Percentiles rank a stretch among this genome's conserved stretches.
phyloP scores from a whole-genome alignment of 495 filamentous ascomycete species.

The Hyphodiscus hymeniophilus region DNA sequence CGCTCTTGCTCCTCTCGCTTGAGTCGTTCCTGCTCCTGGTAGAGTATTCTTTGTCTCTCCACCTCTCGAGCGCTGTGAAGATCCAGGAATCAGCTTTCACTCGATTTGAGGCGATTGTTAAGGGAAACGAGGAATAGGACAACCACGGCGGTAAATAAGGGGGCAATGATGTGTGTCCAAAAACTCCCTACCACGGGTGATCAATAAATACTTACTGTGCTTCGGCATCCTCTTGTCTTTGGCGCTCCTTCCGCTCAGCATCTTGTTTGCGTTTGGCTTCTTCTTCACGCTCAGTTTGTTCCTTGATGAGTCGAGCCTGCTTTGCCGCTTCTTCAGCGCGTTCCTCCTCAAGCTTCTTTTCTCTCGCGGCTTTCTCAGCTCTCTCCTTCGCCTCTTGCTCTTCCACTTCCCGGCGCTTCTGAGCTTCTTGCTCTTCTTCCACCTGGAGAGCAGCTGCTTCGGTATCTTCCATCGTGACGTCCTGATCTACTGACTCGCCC shows the following conservation, averaged over 20 bases:
- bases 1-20: constrained; percentile 48
- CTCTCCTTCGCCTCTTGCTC: constrained; percentile 42
- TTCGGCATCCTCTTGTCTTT: constrained; percentile 31
- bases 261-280: constrained; percentile 31
- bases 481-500: constrained; percentile 4
- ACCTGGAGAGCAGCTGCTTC: constrained; percentile 19
- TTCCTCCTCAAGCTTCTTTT: constrained; percentile 21
- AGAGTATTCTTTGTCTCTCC: constrained; percentile 28
- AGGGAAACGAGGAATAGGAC: too few relatives aligned
- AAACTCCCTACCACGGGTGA: too few relatives aligned
- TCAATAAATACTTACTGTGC: constrained; percentile 11
- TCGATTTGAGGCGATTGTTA: too few relatives aligned
- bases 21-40: constrained; percentile 33
- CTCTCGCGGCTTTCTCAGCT: constrained; percentile 25
- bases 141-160: too few relatives aligned
- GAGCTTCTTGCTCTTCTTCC: constrained; percentile 33
- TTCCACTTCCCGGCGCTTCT: constrained; percentile 31
- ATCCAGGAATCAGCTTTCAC: too few relatives aligned
- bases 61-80: constrained; percentile 20
- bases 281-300: constrained; percentile 36
- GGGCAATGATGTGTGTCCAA: too few relatives aligned
- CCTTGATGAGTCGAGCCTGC: constrained; percentile 31
- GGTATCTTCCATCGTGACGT: constrained; percentile 15
- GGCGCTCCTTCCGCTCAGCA: constrained; percentile 30
- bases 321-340: constrained; percentile 22